A percentile compares a stretch with the other conserved stretches of the same genome.
Evolutionary conservation across 2,329 filamentous ascomycete species (phyloP).

Genomic region (Cucurbitaria berberidis): DNA sequence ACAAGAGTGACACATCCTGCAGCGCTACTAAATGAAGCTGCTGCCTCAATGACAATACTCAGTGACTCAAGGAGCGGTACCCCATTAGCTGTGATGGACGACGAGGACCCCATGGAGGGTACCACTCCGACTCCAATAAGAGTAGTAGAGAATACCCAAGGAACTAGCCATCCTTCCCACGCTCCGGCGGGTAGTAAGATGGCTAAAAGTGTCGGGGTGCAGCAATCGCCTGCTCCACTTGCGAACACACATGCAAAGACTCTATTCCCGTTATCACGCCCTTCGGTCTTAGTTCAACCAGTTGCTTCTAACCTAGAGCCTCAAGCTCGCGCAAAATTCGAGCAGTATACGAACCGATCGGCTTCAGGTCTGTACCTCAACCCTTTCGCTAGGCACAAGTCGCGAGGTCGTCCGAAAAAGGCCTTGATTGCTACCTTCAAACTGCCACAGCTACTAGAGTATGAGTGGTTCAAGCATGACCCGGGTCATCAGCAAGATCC

Average conservation of each 20-base stretch:
- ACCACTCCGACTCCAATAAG: background rate
- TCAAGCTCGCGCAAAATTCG: conserved; percentile 28
- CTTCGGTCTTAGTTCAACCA: background rate
- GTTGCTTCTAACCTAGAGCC: conserved; percentile 5
- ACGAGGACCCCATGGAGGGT: background rate
- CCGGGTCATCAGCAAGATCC: background rate
- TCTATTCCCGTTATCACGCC: background rate
- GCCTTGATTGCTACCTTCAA: conserved; percentile 54
- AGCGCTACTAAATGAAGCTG: background rate
- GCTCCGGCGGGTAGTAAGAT: background rate
- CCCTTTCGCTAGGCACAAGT: conserved; percentile 50
- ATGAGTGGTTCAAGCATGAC: conserved; percentile 44
- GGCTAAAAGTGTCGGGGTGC: background rate
- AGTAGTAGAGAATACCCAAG: background rate
- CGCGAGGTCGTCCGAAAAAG: conserved; percentile 51
- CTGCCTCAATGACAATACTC: background rate
- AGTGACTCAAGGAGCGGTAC: background rate
- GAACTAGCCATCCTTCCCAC: background rate
- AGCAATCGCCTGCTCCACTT: background rate
- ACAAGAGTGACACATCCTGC: background rate
- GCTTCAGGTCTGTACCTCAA: conserved; percentile 53
- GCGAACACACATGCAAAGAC: background rate
- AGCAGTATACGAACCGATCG: conserved; percentile 36
- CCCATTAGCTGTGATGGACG: background rate
- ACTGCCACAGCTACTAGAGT: conserved; percentile 37